Conservation (phyloP, 1,284 basidiomycete genomes). For the Hemileia vastatrix region DNA sequence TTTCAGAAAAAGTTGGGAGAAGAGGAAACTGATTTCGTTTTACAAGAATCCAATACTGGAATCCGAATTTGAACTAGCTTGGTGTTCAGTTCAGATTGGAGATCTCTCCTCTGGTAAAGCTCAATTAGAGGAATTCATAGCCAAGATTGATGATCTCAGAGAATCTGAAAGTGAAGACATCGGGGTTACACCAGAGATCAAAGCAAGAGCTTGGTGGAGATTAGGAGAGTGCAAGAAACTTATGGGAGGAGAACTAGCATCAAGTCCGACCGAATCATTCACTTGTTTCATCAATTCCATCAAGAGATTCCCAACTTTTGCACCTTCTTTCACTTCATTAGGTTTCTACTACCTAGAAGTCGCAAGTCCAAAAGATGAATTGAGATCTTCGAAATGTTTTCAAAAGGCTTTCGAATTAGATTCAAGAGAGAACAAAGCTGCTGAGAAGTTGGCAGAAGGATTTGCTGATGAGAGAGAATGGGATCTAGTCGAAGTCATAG, state of each 20-base stretch:
- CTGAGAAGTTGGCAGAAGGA: slow-evolving; percentile 68
- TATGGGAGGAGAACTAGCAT: slow-evolving; percentile 10
- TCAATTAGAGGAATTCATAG: slow-evolving; percentile 56
- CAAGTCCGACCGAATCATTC: slow-evolving; percentile 48
- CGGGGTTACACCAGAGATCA: slow-evolving; percentile 24
- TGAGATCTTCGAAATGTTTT: slow-evolving; percentile 86
- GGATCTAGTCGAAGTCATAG: slow-evolving; percentile 89
- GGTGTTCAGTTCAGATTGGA: slow-evolving; percentile 64
- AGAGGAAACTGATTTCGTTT: slow-evolving; percentile 58
- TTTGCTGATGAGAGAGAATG: slow-evolving; percentile 91
- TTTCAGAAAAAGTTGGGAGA: slow-evolving; percentile 57
- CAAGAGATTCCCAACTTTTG: slow-evolving; percentile 65
- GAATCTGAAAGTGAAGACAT: slow-evolving; percentile 36
- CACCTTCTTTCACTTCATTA: slow-evolving; percentile 84
- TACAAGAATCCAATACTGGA: slow-evolving; percentile 52
- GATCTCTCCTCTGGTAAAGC: slow-evolving; percentile 52
- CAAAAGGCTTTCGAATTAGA: slow-evolving; percentile 98
- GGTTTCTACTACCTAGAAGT: slow-evolving; percentile 72
- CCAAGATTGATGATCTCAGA: slow-evolving; percentile 31
- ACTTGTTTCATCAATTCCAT: slow-evolving; percentile 72
- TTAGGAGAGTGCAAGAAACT: slow-evolving; percentile 5
- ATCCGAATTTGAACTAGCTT: slow-evolving; percentile 57
- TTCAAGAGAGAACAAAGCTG: slow-evolving; percentile 75
- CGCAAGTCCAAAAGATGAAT: slow-evolving; percentile 59
- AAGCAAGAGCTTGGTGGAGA: slow-evolving; percentile 29